Evolutionary conservation across 2,329 filamentous ascomycete genomes (phyloP), one percentile per base, ranked within the genome.

Genomic region (Fusarium sp.): DNA sequence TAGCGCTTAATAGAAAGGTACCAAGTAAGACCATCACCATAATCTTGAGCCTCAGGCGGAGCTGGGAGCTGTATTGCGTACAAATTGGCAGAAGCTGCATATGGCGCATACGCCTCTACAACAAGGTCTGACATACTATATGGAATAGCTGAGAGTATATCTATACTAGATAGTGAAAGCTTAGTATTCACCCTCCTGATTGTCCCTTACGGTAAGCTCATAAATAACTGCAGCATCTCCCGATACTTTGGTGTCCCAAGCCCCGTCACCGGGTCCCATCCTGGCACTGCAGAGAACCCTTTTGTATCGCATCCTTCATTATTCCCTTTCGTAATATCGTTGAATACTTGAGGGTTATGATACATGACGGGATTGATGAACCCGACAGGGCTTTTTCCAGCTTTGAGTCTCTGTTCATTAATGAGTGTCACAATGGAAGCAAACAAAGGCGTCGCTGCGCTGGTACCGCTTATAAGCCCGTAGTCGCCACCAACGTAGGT

Each of bases 21-120:
- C 32, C 32, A 1, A 35, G 8, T 36, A 36, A 36, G 5, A 6
- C 15, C 3, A 36, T 36, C 9, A 17, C 35, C 17, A 36, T 36
- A 10, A 36, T 36, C 35, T 36, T 36, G 9, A 36, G 35, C 9
- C 35, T 18, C 9, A 18, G 17, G 14, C 32, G 32, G 32, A 15
- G 14, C 32, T 8, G 32, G 0, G 32, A 9, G 17, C 14, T 17
- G 35, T 36, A 18, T 0, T 2, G 35, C 14, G 8, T 35, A 35
- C 5, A 36, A 36, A 36, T 9, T 17, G 17, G 17, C 35, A 10
- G 35, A 0, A 36, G 35, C 17, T 36, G 35, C 17, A 17, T 36
- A 18, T 10, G 8, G 15, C 4, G 1, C 3, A 18, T 36, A 36
- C 0, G 3, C 17, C 35, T 36, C 35, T 36, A 17, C 1, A 36